Conservation (phyloP, 1,284 basidiomycete genomes). For the Tilletia horrida region DNA sequence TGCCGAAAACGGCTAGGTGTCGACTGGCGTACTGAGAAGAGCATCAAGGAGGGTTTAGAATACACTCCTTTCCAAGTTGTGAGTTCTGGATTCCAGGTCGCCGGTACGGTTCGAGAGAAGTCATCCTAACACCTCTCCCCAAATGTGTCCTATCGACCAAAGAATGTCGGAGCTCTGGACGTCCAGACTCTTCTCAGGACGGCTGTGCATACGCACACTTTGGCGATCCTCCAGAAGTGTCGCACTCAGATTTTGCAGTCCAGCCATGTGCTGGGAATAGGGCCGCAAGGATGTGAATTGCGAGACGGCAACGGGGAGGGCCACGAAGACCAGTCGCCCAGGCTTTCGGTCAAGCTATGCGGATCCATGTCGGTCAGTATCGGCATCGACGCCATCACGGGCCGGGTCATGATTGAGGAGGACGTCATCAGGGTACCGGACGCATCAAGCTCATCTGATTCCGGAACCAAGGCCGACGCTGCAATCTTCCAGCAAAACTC, state of each 20-base stretch:
- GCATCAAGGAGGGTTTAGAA: neutral
- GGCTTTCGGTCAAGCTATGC: slow-evolving; percentile 15
- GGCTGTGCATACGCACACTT: slow-evolving; percentile 19
- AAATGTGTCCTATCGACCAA: too few relatives aligned
- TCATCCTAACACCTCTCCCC: too few relatives aligned
- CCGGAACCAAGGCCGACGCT: neutral
- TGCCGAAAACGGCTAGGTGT: slow-evolving; percentile 15
- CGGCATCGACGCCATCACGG: slow-evolving; percentile 32
- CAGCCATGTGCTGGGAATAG: neutral
- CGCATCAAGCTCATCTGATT: neutral
- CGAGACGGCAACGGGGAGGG: neutral
- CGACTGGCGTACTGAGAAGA: slow-evolving; percentile 22
- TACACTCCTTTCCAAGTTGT: neutral
- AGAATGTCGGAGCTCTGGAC: slow-evolving; percentile 21
- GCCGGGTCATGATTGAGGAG: slow-evolving; percentile 18
- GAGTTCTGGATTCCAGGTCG: neutral
- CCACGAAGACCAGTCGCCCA: neutral
- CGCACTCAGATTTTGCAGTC: slow-evolving; percentile 11
- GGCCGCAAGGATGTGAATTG: neutral
- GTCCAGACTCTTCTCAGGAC: slow-evolving; percentile 19
- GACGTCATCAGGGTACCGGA: neutral
- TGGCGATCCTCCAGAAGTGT: slow-evolving; percentile 17
- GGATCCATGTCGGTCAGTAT: slow-evolving; percentile 20
- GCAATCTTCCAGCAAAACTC: slow-evolving; percentile 16
- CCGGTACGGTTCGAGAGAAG: too few relatives aligned